These are phyloP conservation scores for Quambalaria eucalypti DNA, from an alignment of 1,284 basidiomycete species.

Conservation along the genomic window DNA sequence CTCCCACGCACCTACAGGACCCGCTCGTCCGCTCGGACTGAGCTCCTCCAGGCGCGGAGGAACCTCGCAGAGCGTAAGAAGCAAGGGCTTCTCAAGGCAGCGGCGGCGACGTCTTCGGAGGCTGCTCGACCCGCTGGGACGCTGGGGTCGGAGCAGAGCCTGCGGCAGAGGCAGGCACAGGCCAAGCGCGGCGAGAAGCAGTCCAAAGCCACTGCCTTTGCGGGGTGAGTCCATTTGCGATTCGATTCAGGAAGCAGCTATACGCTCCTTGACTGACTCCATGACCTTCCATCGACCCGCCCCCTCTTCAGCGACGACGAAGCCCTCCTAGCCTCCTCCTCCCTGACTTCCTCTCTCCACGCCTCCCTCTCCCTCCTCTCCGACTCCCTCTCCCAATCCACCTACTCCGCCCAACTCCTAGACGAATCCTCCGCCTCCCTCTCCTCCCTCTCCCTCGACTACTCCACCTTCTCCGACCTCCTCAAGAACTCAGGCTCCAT, in stretches of 20 bases:
- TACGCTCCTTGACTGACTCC: too few species aligned
- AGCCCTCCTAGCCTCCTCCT: constrained; percentile 32
- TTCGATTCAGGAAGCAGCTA: too few species aligned
- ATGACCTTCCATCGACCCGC: too few species aligned
- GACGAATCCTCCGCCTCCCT: constrained; percentile 39
- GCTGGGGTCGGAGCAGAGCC: too few species aligned
- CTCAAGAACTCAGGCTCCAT: constrained; percentile 33
- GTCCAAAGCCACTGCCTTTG: too few species aligned
- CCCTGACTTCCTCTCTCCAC: constrained; percentile 38
- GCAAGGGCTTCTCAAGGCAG: background rate
- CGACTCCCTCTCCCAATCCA: constrained; percentile 39
- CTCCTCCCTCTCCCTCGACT: constrained; percentile 26
- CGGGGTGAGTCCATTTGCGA: too few species aligned
- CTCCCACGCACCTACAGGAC: background rate
- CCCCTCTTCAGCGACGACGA: constrained; percentile 23
- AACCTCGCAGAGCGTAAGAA: background rate
- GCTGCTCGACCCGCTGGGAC: too few species aligned
- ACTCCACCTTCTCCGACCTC: constrained; percentile 32
- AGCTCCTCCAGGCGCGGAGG: background rate
- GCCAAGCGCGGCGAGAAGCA: too few species aligned
- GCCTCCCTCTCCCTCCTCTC: constrained; percentile 41
- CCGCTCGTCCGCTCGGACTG: background rate
- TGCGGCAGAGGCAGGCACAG: too few species aligned
- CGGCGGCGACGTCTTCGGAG: background rate
- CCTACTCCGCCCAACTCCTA: constrained; percentile 38